Evolutionary conservation across 805 yeast species (phyloP), one percentile per base, ranked within the genome.

Genomic region (Candida broadrunensis): DNA sequence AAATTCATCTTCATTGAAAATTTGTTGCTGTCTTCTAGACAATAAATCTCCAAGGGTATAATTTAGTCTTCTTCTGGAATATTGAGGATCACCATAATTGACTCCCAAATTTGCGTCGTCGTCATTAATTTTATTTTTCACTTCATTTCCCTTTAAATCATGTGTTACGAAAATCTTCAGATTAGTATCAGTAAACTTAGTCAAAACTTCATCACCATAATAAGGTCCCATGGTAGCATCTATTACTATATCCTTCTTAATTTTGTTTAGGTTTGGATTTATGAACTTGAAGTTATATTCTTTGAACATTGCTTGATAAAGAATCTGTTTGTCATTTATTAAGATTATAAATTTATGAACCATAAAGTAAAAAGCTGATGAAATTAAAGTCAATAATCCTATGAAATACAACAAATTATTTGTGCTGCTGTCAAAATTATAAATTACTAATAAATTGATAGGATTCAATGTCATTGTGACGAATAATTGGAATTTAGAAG

Each of bases 261-360:
- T 58, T 9, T 71, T 70, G 7, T 78, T 67, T 2, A 77, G 61
- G 37, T 73, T 72, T 2, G 88, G 89, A 26, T 72, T 72, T 14
- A 83, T 83, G 46, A 71, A 77, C 54, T 85, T 85, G 23, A 70
- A 59, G 48, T 81, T 74, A 51, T 80, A 80, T 51, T 86, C 93
- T 27, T 72, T 73, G 44, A 81, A 65, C 46, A 78, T 75, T 52
- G 84, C 88, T 44, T 74, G 76, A 42, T 72, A 72, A 4, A 85
- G 55, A 7, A 83, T 65, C 39, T 77, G 78, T 46, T 80, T 82
- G 58, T 85, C 90, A 33, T 73, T 63, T 14, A 80, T 41, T 38
- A 77, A 63, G 1, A 61, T 65, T 26, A 75, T 60, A 51, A 77
- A 85, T 32, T 68, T 65, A n/a, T 65, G 51, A 12, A 79, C 54